These are phyloP conservation scores for Plectosphaerella plurivora DNA, from an alignment of 2,329 filamentous ascomycete genomes.

Conservation along the genomic window DNA sequence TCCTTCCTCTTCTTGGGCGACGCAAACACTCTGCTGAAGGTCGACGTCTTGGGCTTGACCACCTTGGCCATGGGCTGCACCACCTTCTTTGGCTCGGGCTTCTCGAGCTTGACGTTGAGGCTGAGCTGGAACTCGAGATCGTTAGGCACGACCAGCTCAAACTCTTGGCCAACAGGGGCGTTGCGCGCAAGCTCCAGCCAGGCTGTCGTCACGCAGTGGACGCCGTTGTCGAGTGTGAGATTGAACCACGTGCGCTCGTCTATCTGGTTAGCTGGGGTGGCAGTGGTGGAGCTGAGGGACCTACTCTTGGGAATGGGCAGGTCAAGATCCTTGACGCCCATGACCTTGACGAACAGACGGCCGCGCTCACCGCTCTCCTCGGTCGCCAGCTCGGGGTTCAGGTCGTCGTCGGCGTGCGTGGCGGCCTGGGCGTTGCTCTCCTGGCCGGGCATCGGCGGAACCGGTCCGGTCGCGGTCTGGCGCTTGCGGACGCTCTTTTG, in stretches of 20 bases:
- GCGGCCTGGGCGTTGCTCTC: conserved; percentile 70
- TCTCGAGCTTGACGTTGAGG: conserved; percentile 88
- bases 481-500: conserved; percentile 60
- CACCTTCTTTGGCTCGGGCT: conserved; percentile 58
- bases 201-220: conserved; percentile 95
- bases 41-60: conserved; percentile 70
- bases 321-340: conserved; percentile 93
- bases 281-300: conserved; percentile 26
- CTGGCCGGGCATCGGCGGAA: conserved; percentile 82
- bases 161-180: conserved; percentile 95
- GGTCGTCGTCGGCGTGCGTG: conserved; percentile 66
- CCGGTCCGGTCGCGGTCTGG: conserved; percentile 52
- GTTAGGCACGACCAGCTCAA: conserved; percentile 93
- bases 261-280: conserved; percentile 33
- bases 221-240: conserved; percentile 93
- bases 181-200: conserved; percentile 91
- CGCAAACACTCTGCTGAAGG: conserved; percentile 87
- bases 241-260: conserved; percentile 92
- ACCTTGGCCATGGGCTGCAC: conserved; percentile 54
- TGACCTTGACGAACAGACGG: conserved; percentile 95
- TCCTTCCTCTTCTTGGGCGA: conserved; percentile 97
- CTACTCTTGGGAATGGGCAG: conserved; percentile 85
- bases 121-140: conserved; percentile 99
- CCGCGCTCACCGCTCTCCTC: conserved; percentile 85
- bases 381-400: conserved; percentile 47